Evolutionary conservation across 1,284 basidiomycete species (phyloP).

Genomic region (Caloboletus firmus): DNA sequence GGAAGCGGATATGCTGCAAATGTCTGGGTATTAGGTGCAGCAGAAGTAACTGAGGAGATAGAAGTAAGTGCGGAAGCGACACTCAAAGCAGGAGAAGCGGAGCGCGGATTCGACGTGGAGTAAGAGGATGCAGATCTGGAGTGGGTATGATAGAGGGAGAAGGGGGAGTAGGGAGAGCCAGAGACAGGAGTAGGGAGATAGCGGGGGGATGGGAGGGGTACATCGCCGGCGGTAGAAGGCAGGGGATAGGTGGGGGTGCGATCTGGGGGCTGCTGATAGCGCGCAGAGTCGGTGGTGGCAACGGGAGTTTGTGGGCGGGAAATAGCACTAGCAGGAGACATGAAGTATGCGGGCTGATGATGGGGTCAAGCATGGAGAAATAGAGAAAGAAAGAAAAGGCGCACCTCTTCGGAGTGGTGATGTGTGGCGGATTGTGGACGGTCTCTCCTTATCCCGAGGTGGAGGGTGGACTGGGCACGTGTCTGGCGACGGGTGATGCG

Average conservation of each 20-base stretch:
- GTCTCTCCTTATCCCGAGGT: conserved; percentile 37
- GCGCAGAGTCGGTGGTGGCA: conserved; percentile 32
- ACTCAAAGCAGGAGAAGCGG: conserved; percentile 62
- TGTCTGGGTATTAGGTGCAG: conserved; percentile 36
- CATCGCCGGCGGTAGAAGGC: conserved; percentile 11
- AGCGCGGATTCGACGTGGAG: conserved; percentile 49
- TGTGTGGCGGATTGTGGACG: conserved; percentile 22
- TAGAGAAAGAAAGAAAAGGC: conserved; percentile 6
- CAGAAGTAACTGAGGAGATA: conserved; percentile 43
- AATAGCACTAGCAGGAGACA: conserved; percentile 32
- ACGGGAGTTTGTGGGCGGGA: conserved; percentile 47
- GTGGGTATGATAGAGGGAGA: conserved; percentile 39
- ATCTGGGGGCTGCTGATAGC: conserved; percentile 30
- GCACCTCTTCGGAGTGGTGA: conserved; percentile 38
- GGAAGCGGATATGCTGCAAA: conserved; percentile 33
- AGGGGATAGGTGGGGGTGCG: conserved; percentile 22
- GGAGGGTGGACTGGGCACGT: conserved; percentile 40
- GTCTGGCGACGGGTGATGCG: conserved; percentile 49
- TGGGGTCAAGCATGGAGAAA: conserved; percentile 7
- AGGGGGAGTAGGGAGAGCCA: conserved; percentile 34
- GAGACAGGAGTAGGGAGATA: conserved; percentile 37
- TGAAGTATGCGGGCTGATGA: conserved; percentile 33
- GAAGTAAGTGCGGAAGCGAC: conserved; percentile 53
- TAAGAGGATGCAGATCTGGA: conserved; percentile 47
- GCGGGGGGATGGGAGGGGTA: conserved; percentile 32